Evolutionary conservation across 306 rosid genomes (phyloP), one percentile per base, ranked within the genome.

Genomic region (Senna siamea): DNA sequence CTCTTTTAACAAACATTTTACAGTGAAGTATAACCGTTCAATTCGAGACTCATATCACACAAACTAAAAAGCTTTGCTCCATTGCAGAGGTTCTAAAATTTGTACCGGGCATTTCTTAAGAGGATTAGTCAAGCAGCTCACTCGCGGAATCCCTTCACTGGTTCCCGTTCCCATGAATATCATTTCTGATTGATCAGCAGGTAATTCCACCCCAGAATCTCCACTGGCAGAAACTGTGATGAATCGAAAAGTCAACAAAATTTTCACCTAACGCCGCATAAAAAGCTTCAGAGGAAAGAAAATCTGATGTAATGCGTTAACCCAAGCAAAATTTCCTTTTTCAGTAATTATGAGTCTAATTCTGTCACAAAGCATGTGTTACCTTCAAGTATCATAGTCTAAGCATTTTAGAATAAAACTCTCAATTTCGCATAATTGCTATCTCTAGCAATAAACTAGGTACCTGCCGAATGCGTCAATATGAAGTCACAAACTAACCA

Each of bases 61-160:
- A 8, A 2, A 43, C 61, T 14, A 56, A 44, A 44, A 56, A 22
- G 38, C 4, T 22, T 52, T 30, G 14, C 5, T 35, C 63, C 30
- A 56, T 15, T 7, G 38, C 9, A 73, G 62, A 41, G 55, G 53
- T 52, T 35, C 7, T 10, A 69, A 23, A 7, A 38, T 52, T 30
- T 54, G 65, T 82, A 93, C 97, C 91, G 43, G 85, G 58, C 98
- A 94, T 76, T 81, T 83, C 80, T 79, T 85, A 12, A 81, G 70
- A 75, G 97, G 93, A 87, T 91, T 75, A 40, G 98, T 89, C 68
- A 91, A 80, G 78, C 97, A 94, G 82, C 97, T 89, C 62, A 92
- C 93, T 22, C 96, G 80, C 0, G 98, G 98, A 87, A 94, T 77
- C 18, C 98, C 98, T 85, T 94, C 98, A 65, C 98, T 94, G 4